Base-by-base conservation (phyloP, 1,284 basidiomycete species). In the Ustilago esculenta region DNA sequence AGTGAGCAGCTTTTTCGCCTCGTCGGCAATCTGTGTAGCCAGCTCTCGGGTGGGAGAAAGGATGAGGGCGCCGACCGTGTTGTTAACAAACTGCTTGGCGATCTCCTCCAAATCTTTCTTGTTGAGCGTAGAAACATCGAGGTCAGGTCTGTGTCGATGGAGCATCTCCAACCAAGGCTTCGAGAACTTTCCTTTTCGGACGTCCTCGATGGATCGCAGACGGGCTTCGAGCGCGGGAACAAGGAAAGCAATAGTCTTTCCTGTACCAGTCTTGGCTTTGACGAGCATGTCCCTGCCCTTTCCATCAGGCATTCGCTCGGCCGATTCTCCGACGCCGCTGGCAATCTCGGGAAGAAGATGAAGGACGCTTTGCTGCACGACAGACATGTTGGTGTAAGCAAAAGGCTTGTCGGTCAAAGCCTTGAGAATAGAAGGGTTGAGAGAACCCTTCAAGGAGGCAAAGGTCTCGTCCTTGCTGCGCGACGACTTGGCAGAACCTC, bases 31-130 rank as follows among this genome's bases (percentile, higher is more conserved):
- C 83, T 97, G 94, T 1, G 90, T 90, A 1, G 95, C 95, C 46
- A 96, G 85, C 81, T 98, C 95, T 60, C 96, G 88, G 0, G 95
- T 98, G 2, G 96, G 95, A 32, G 90, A 92, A 80, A 98, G 88
- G 79, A 98, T 87, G 17, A 98, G 86, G 0, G 90, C 85, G 6
- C 94, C 93, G 37, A 89, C 88, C 23, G 80, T 77, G 50, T 77
- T 70, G 40, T 76, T 71, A 32, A 69, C 73, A 29, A 70, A 74
- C 27, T 68, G 61, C 36, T 69, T 48, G 34, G 36, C 45, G 4
- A 78, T 40, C 18, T 41, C 48, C 8, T 54, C 37, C 23, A 72
- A 43, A 18, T 61, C 61, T 21, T 70, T 57, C 42, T 72, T 68
- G 34, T 66, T 55, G 57, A 73, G 79, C 48, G 44, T 66, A 44